Percentiles rank a stretch among this genome's conserved stretches.
These are phyloP conservation scores for Schizophyllum amplum DNA, from an alignment of 1,284 basidiomycete genomes.

Conservation along the genomic window DNA sequence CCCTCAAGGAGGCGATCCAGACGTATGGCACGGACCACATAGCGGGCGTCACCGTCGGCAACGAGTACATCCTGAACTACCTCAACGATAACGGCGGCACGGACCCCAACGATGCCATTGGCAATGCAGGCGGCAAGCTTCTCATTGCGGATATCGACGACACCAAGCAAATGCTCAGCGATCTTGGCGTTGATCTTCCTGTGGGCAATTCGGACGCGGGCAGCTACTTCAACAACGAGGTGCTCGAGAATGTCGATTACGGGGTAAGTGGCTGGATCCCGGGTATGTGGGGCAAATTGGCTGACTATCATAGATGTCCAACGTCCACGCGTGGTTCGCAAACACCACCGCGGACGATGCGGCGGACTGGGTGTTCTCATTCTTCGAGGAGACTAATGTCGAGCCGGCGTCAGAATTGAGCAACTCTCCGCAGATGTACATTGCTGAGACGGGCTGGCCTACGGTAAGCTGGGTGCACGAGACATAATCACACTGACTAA, in stretches of 20 bases:
- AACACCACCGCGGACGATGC: constrained; percentile 63
- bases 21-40: constrained; percentile 41
- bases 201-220: constrained; percentile 80
- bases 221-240: constrained; percentile 53
- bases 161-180: constrained; percentile 41
- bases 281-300: neutral
- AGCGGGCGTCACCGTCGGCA: constrained; percentile 58
- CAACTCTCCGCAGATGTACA: constrained; percentile 74
- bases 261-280: constrained; percentile 25
- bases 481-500: neutral
- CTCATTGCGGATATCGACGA: constrained; percentile 26
- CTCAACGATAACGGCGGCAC: constrained; percentile 27
- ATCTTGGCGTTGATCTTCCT: constrained; percentile 40
- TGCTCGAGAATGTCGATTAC: constrained; percentile 59
- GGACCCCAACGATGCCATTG: constrained; percentile 35
- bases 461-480: constrained; percentile 37
- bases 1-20: constrained; percentile 12
- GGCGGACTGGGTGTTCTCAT: constrained; percentile 43
- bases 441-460: constrained; percentile 95
- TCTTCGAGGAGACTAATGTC: constrained; percentile 49
- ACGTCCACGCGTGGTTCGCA: constrained; percentile 86
- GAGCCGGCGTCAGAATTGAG: constrained; percentile 35
- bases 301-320: constrained; percentile 46
- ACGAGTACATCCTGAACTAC: constrained; percentile 60
- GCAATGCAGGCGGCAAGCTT: constrained; percentile 29